A percentile compares a stretch with the other conserved stretches of the same genome.
Conservation (phyloP, 345 rosid genomes). For the Eutrema heterophyllum region DNA sequence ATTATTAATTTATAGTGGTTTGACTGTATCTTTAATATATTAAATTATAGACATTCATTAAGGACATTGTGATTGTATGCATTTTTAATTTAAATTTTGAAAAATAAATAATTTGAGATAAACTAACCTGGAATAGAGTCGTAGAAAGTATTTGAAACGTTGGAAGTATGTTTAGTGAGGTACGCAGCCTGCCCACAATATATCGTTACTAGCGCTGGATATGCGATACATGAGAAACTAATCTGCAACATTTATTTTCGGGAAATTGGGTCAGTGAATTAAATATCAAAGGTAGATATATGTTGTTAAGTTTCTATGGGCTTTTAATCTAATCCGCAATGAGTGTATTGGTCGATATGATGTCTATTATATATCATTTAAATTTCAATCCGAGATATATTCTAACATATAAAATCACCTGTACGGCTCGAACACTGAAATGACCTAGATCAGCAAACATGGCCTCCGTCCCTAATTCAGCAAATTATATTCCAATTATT, state of each 20-base stretch:
- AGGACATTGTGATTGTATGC: background rate
- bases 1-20: too few relatives aligned
- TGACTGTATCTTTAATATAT: too few relatives aligned
- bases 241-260: slow-evolving; percentile 37
- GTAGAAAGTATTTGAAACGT: slow-evolving; percentile 52
- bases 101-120: background rate
- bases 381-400: background rate
- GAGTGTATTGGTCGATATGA: background rate
- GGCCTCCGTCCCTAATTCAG: slow-evolving; percentile 65
- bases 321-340: background rate
- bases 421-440: slow-evolving; percentile 65
- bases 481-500: background rate
- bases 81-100: background rate
- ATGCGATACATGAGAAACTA: slow-evolving; percentile 51
- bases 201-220: slow-evolving; percentile 40
- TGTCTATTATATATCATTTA: background rate
- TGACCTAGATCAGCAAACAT: slow-evolving; percentile 91
- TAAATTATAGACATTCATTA: background rate
- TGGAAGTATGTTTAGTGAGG: slow-evolving; percentile 34
- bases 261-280: background rate
- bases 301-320: background rate
- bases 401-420: slow-evolving; percentile 28
- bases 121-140: slow-evolving; percentile 52
- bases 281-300: background rate
- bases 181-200: slow-evolving; percentile 65